These are phyloP conservation scores for Pythium chondricola DNA, from an alignment of 352 stramenopile species.

Conservation along the genomic window DNA sequence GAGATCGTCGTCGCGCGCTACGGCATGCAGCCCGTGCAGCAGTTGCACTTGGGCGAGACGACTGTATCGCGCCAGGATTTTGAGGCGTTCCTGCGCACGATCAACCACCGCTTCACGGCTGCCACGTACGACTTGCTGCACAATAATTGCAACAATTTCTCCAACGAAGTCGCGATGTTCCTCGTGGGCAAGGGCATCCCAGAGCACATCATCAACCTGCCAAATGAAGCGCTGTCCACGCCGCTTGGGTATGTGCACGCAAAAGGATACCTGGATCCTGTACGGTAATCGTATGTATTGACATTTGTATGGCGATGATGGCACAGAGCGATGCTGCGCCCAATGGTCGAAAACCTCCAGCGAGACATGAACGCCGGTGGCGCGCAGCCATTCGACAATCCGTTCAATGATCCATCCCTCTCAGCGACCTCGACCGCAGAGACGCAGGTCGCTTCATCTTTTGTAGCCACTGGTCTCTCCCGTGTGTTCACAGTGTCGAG, in stretches of 20 bases:
- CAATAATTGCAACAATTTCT: constrained; percentile 98
- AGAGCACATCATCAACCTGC: constrained; percentile 86
- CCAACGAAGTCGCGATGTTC: constrained; percentile 86
- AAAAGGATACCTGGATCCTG: not conserved
- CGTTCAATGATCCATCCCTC: constrained; percentile 60
- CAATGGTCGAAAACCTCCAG: constrained; percentile 83
- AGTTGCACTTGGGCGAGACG: constrained; percentile 78
- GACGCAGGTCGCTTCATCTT: not conserved
- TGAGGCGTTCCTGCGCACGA: constrained; percentile 75
- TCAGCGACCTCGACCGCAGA: not conserved
- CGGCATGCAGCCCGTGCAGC: constrained; percentile 84
- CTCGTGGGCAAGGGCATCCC: constrained; percentile 86
- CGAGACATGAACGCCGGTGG: constrained; percentile 55
- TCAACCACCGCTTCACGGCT: constrained; percentile 78
- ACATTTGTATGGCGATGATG: too few species aligned
- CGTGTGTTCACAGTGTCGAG: constrained; percentile 55
- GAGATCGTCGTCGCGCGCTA: constrained; percentile 70
- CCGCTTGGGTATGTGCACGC: constrained; percentile 72
- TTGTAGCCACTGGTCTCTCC: too few species aligned
- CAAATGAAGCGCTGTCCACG: constrained; percentile 81
- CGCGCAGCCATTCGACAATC: constrained; percentile 54
- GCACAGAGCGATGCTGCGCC: constrained; percentile 63
- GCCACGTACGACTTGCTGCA: constrained; percentile 92
- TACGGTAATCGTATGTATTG: too few species aligned
- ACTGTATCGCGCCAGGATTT: constrained; percentile 60